Conservation (phyloP, 108 stramenopile genomes). For the Stephanodiscus minutulus region DNA sequence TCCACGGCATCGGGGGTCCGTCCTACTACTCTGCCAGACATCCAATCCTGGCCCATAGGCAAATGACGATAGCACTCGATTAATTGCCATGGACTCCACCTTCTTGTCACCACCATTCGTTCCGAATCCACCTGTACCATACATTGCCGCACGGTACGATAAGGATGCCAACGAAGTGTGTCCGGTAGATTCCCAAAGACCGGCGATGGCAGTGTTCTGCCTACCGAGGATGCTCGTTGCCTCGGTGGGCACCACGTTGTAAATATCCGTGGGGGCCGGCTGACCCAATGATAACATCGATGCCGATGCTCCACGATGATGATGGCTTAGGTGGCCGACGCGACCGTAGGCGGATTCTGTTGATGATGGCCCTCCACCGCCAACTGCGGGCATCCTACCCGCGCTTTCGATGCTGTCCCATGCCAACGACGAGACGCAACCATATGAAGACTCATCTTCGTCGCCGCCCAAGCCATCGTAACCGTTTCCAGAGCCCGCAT, state of each 20-base stretch:
- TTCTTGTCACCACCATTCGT: not conserved
- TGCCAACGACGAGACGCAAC: conserved; percentile 21
- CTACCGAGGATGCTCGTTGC: conserved; percentile 50
- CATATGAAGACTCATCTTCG: not conserved
- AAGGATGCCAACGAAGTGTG: conserved; percentile 49
- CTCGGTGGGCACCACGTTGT: conserved; percentile 39
- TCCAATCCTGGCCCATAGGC: conserved; percentile 32
- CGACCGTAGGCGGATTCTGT: not conserved
- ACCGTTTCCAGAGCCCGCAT: conserved; percentile 11
- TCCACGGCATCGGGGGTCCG: conserved; percentile 2
- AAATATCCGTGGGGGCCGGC: conserved; percentile 35
- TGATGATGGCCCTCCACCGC: not conserved
- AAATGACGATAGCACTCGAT: conserved; percentile 37
- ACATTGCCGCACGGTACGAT: conserved; percentile 53
- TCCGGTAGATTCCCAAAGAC: conserved; percentile 72
- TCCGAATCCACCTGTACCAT: conserved; percentile 46
- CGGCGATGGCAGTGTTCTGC: conserved; percentile 58
- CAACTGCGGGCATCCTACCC: conserved; percentile 14
- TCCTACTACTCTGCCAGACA: conserved; percentile 12
- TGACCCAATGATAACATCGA: conserved; percentile 4
- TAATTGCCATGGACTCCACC: conserved; percentile 11
- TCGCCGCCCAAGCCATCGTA: conserved; percentile 4
- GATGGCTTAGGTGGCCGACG: conserved; percentile 2
- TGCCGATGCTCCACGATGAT: conserved; percentile 48
- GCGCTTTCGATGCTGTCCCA: conserved; percentile 37